A percentile compares a stretch with the other conserved stretches of the same genome.
Evolutionary conservation across 495 filamentous ascomycete genomes (phyloP).

Genomic region (Penicillium bialowiezense): DNA sequence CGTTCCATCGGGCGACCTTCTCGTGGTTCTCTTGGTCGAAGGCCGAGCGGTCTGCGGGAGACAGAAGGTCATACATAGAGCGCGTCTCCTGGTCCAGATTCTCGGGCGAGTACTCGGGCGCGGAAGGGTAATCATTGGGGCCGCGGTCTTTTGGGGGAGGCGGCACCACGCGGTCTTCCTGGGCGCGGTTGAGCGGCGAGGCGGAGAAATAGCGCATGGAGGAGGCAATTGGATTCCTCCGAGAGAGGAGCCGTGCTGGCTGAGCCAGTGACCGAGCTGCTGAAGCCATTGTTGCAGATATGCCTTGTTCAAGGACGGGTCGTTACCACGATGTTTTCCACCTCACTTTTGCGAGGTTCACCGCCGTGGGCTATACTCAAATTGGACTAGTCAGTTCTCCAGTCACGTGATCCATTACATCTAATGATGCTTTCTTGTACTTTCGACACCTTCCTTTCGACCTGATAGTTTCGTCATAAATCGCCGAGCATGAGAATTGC

Average conservation of each 20-base stretch:
- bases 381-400: not conserved
- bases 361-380: conserved; percentile 16
- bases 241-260: conserved; percentile 29
- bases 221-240: conserved; percentile 24
- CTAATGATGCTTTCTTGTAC: not conserved
- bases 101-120: conserved; percentile 41
- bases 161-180: conserved; percentile 37
- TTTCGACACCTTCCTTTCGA: not conserved
- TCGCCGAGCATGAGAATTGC: not conserved
- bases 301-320: conserved; percentile 5
- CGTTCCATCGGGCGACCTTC: conserved; percentile 40
- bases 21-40: conserved; percentile 42
- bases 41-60: conserved; percentile 41
- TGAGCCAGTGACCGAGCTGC: conserved; percentile 39
- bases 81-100: conserved; percentile 39
- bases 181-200: conserved; percentile 33
- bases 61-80: conserved; percentile 46
- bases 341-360: conserved; percentile 13
- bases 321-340: conserved; percentile 21
- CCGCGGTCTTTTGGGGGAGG: conserved; percentile 29
- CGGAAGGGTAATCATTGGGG: conserved; percentile 30
- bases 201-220: conserved; percentile 39
- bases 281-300: conserved; percentile 38
- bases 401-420: conserved; percentile 9
- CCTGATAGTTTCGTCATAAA: not conserved